A percentile compares a stretch with the other conserved stretches of the same genome.
Evolutionary conservation across 1,139 yeast genomes (phyloP).

Genomic region (Candida dubliniensis): DNA sequence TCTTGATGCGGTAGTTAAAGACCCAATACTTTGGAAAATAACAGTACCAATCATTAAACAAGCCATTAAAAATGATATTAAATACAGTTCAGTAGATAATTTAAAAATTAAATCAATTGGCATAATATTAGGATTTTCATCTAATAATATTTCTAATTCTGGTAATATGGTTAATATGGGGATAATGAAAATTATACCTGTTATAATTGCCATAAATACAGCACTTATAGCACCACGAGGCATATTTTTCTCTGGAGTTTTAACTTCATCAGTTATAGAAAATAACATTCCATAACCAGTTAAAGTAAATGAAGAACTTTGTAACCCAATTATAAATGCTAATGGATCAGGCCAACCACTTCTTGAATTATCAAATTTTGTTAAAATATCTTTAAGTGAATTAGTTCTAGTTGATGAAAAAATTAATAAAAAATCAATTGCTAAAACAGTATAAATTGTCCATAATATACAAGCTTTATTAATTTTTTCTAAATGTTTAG

Average conservation of each 20-base stretch:
- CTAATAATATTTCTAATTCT: slow-evolving; percentile 54
- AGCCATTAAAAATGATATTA: slow-evolving; percentile 67
- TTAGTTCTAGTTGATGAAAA: slow-evolving; percentile 62
- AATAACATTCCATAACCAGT: slow-evolving; percentile 84
- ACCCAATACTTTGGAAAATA: slow-evolving; percentile 74
- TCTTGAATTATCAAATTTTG: slow-evolving; percentile 67
- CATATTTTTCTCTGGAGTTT: slow-evolving; percentile 69
- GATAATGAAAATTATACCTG: slow-evolving; percentile 70
- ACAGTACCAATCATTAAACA: slow-evolving; percentile 70
- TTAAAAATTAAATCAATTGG: slow-evolving; percentile 69
- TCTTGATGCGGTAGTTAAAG: slow-evolving; percentile 83
- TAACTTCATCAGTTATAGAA: slow-evolving; percentile 80
- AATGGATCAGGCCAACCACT: slow-evolving; percentile 71
- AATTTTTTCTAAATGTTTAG: slow-evolving; percentile 59
- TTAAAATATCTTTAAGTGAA: slow-evolving; percentile 57
- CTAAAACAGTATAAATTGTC: slow-evolving; percentile 71
- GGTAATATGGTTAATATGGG: slow-evolving; percentile 74
- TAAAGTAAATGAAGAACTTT: slow-evolving; percentile 74
- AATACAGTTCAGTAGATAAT: slow-evolving; percentile 63
- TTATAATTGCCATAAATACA: slow-evolving; percentile 59
- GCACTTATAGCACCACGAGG: slow-evolving; percentile 77
- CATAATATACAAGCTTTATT: slow-evolving; percentile 69
- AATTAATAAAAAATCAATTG: slow-evolving; percentile 62
- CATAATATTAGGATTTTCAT: slow-evolving; percentile 62
- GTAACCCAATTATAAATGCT: slow-evolving; percentile 73